Evolutionary conservation across 2,329 filamentous ascomycete species (phyloP).

Genomic region (Pestalotiopsis fici): DNA sequence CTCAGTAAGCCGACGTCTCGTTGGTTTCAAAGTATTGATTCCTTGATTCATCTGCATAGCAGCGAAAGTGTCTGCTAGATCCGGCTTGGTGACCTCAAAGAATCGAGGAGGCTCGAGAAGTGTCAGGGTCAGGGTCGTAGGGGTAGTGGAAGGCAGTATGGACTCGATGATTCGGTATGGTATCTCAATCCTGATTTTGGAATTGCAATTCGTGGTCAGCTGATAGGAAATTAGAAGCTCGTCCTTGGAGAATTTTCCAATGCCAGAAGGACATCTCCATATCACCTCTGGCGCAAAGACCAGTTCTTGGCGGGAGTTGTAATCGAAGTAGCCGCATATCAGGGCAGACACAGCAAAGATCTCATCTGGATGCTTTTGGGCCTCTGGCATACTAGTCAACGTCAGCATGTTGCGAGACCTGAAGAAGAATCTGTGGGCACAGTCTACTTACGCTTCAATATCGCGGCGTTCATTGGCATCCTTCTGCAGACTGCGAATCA

Average conservation of each 20-base stretch:
- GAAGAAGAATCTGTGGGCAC: background rate
- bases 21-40: background rate
- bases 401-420: background rate
- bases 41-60: background rate
- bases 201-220: constrained; percentile 5
- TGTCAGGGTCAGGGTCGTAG: constrained; percentile 46
- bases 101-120: constrained; percentile 53
- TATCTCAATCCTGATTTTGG: constrained; percentile 44
- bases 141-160: constrained; percentile 37
- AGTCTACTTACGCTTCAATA: constrained; percentile 16
- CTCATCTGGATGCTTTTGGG: constrained; percentile 14
- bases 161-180: constrained; percentile 49
- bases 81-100: constrained; percentile 30
- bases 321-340: constrained; percentile 51
- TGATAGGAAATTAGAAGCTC: constrained; percentile 40
- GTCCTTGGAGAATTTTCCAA: constrained; percentile 43
- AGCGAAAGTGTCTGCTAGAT: background rate
- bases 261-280: constrained; percentile 36
- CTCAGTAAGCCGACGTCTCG: constrained; percentile 25
- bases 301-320: constrained; percentile 30
- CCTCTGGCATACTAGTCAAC: background rate
- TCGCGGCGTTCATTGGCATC: constrained; percentile 27
- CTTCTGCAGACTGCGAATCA: constrained; percentile 35
- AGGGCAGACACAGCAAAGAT: constrained; percentile 25
- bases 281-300: constrained; percentile 44